Evolutionary conservation across 2,329 filamentous ascomycete genomes (phyloP).

Genomic region (Aphanocladium album): DNA sequence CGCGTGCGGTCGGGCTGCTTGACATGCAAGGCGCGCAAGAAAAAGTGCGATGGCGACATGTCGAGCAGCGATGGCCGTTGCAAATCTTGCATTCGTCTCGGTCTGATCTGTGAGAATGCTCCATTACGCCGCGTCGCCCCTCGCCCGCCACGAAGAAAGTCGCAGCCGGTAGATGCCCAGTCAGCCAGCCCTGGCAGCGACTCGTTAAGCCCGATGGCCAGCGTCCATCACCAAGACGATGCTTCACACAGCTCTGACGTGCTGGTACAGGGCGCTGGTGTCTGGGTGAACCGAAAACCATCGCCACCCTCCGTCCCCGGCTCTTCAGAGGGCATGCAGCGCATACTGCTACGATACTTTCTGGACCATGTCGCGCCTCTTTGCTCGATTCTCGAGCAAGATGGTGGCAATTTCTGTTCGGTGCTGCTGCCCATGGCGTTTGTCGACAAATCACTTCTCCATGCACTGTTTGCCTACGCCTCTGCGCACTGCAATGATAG

Average conservation of each 20-base stretch:
- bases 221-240: no score
- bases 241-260: background rate
- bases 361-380: background rate
- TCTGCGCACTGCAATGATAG: background rate
- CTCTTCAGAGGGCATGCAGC: background rate
- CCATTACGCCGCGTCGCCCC: background rate
- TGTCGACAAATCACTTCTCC: background rate
- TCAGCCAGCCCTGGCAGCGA: background rate
- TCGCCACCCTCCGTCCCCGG: background rate
- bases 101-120: background rate
- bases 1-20: slow-evolving; percentile 25
- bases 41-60: slow-evolving; percentile 29
- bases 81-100: background rate
- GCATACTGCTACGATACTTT: background rate
- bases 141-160: background rate
- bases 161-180: background rate
- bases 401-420: background rate
- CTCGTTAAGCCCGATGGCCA: no score
- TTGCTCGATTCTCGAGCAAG: background rate
- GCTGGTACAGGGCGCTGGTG: background rate
- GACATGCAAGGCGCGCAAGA: slow-evolving; percentile 32
- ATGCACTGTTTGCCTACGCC: slow-evolving; percentile 1
- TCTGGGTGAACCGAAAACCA: background rate
- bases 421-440: slow-evolving; percentile 2
- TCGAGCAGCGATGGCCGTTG: background rate